A percentile compares a stretch with the other conserved stretches of the same genome.
These are phyloP conservation scores for Leptodontidium sp. DNA, from an alignment of 2,329 filamentous ascomycete species.

Conservation along the genomic window DNA sequence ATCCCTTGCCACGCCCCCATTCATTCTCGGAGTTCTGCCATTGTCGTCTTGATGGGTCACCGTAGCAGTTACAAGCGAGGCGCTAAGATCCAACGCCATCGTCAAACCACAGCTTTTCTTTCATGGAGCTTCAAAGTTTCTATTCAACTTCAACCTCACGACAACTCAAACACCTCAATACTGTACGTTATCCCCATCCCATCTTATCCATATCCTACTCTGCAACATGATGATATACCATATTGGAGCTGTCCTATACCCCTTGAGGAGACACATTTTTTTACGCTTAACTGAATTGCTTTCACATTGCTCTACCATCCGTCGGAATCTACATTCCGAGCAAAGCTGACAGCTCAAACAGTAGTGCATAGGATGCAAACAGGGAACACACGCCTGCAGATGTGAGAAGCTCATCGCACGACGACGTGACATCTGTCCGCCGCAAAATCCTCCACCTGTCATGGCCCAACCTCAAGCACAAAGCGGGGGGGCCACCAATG, in stretches of 20 bases:
- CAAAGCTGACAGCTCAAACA: constrained; percentile 22
- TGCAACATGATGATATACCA: constrained; percentile 40
- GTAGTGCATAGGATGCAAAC: not conserved
- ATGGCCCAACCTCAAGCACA: constrained; percentile 31
- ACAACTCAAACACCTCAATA: not conserved
- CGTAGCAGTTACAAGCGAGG: constrained; percentile 5
- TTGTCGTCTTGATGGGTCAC: not conserved
- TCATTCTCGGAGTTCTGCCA: not conserved
- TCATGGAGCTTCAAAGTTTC: constrained; percentile 11
- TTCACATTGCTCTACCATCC: constrained; percentile 7
- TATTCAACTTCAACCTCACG: constrained; percentile 1
- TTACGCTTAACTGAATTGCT: constrained; percentile 43
- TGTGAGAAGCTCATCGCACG: constrained; percentile 16
- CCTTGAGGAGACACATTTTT: constrained; percentile 44
- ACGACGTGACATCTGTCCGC: constrained; percentile 20
- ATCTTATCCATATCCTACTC: constrained; percentile 4
- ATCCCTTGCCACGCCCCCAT: not conserved
- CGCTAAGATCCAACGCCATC: not conserved
- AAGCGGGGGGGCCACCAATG: constrained; percentile 33
- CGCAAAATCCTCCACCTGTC: constrained; percentile 15
- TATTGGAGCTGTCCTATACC: constrained; percentile 51
- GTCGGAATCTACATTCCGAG: constrained; percentile 16
- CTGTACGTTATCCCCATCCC: constrained; percentile 20
- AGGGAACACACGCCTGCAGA: constrained; percentile 1
- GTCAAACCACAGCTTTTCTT: constrained; percentile 16